Evolutionary conservation across 352 stramenopile genomes (phyloP), one percentile per base, ranked within the genome.

Genomic region (Globisporangium solare): DNA sequence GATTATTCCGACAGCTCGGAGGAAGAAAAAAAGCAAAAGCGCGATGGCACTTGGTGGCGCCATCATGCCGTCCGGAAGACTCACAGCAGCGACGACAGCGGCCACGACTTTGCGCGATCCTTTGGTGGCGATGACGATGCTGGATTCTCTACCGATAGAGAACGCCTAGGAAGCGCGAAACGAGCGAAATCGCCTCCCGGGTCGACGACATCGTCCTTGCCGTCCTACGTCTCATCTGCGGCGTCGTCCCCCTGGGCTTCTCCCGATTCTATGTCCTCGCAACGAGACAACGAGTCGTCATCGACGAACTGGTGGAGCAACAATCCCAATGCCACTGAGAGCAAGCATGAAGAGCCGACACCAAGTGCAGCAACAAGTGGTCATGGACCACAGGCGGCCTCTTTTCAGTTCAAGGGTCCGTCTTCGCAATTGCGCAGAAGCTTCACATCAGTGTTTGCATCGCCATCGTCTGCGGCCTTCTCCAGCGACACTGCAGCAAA

Each of bases 1-100:
- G 58, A 58, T 20, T 64, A 64, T 32, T 64, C 58, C 2, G 58
- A 64, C 22, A 64, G 51, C 46, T 58, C 49, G 1, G 49, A 61
- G 13, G 56, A 61, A 13, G 47, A 46, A 1, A 27, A 52, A 47
- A 14, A 41, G 20, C 24, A 32, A 45, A 7, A 37, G 37, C 20
- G 41, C 42, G 20, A 41, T 15, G 53, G 45, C 12, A 24, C 35
- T 11, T 56, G 51, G 51, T 51, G 31, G 27, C 18, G 35, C 43
- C 42, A 53, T 20, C 31, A 60, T 14, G 53, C 18, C 5, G 45
- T 17, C 3, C 45, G 54, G 15, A 46, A 39, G 51, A 56, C 47
- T 20, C 21, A 43, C 50, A 55, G 50, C 17, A 55, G 18, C 39
- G 41, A 13, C 51, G 45, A 35, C 27, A 10, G 10, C 27, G 27